Percentiles rank a stretch among this genome's conserved stretches.
Evolutionary conservation across 1,139 yeast genomes (phyloP).

Genomic region (Pneumocystis murina): DNA sequence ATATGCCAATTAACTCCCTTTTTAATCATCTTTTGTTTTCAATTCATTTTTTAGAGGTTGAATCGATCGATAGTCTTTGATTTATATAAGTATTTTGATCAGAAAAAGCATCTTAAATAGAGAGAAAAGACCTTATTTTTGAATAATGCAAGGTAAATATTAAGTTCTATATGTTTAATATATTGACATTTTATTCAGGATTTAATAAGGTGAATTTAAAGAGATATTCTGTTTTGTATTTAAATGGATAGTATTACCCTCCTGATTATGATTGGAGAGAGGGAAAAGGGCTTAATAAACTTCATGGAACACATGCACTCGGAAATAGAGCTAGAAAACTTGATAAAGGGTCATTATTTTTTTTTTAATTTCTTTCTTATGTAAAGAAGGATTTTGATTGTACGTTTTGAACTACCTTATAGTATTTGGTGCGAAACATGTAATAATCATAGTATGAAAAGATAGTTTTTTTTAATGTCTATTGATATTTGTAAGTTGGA

Average conservation of each 20-base stretch:
- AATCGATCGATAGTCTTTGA: no score
- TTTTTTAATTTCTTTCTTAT: background rate
- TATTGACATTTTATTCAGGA: background rate
- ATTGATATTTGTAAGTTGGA: constrained; percentile 13
- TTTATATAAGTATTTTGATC: no score
- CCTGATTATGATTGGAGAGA: constrained; percentile 24
- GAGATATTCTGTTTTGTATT: background rate
- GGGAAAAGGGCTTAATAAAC: constrained; percentile 20
- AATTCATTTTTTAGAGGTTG: no score
- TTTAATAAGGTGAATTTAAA: background rate
- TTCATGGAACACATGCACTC: constrained; percentile 20
- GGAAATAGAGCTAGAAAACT: constrained; percentile 20
- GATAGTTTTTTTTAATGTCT: background rate
- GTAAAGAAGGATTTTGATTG: constrained; percentile 15
- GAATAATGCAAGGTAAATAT: background rate
- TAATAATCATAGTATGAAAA: constrained; percentile 10
- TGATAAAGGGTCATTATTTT: constrained; percentile 16
- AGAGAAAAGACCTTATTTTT: background rate
- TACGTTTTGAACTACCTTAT: constrained; percentile 25
- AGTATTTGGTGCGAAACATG: constrained; percentile 21
- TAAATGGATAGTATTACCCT: constrained; percentile 20
- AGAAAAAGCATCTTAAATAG: no score
- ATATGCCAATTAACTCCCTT: no score
- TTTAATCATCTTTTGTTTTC: no score
- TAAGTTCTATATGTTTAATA: background rate